A percentile compares a stretch with the other conserved stretches of the same genome.
phyloP scores from a whole-genome alignment of 192 early-diverging fungal genomes.

The Backusella luteola region DNA sequence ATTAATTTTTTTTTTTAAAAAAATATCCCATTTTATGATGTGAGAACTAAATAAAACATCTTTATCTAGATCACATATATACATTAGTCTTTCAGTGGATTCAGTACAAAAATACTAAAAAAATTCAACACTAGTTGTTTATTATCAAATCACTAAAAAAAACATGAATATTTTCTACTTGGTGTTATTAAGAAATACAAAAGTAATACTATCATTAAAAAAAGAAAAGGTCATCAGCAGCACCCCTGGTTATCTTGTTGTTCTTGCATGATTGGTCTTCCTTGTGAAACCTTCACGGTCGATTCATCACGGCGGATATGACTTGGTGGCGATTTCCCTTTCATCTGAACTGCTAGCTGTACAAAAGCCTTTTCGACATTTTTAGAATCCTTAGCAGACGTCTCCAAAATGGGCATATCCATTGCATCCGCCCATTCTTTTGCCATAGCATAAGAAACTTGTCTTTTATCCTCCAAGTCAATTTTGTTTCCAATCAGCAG shows the following conservation, averaged over 20 bases:
- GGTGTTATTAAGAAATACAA: not conserved
- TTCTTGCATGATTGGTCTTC: constrained; percentile 16
- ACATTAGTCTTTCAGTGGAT: not conserved
- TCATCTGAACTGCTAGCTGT: constrained; percentile 99
- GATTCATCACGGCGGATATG: constrained; percentile 9
- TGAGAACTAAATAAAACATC: too few relatives aligned
- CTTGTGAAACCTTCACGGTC: constrained; percentile 24
- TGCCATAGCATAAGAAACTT: constrained; percentile 49
- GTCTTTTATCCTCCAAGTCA: constrained; percentile 89
- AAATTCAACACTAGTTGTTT: not conserved
- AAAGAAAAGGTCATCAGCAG: not conserved
- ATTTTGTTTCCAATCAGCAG: constrained; percentile 97
- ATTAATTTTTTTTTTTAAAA: too few relatives aligned
- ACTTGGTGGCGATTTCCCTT: constrained; percentile 62
- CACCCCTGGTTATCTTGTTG: not conserved
- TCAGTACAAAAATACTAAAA: not conserved
- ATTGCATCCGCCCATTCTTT: constrained; percentile 64
- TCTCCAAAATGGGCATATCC: constrained; percentile 92
- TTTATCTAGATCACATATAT: too few relatives aligned
- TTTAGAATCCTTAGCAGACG: constrained; percentile 91
- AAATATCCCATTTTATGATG: too few relatives aligned
- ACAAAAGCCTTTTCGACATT: constrained; percentile 99
- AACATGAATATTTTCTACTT: not conserved
- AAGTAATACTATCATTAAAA: not conserved
- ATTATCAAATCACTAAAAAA: not conserved